Base-by-base conservation (phyloP, 805 yeast genomes). In the Kurtzmaniella fragi region DNA sequence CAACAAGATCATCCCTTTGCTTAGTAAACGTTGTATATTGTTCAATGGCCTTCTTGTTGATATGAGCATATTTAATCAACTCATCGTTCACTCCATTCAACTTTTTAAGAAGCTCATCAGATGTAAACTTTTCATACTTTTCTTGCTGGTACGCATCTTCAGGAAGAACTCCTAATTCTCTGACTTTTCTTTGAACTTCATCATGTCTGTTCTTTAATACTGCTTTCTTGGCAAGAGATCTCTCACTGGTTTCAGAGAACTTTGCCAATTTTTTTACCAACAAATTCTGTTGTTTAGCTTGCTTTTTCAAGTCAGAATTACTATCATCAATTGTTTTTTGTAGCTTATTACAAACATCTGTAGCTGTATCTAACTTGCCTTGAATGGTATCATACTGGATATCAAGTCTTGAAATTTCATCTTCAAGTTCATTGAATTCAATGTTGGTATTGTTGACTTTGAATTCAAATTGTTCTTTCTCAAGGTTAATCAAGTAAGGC, bases 1-100 rank as follows among this genome's bases (percentile, higher is more conserved):
- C 66, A 1, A 72, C 71, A 42, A 91, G 65, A 4, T 80, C 83
- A 35, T 77, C 82, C 39, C 84, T 71, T 57, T 90, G 93, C 42
- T 74, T 78, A 14, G 84, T 76, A 55, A 88, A 89, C 31, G 77
- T 79, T 36, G 71, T 63, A 53, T 74, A 86, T 54, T 90, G 96
- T 50, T 90, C 97, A 47, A 84, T 67, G 0, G 98, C 96, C 53
- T 88, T 86, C 56, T 84, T 84, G 62, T 91, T 91, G 36, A 93
- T 84, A 57, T 88, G 95, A 17, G 77, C 75, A 56, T 77, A 82
- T 48, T 76, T 71, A 32, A 77, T 74, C 30, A 91, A 63, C 23
- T 73, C 75, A 28, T 73, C 75, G 31, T 80, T 77, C 5, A 78
- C 73, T 20, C 60, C 60, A 37, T 76, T 79, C 43, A 88, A 67